Evolutionary conservation across 495 filamentous ascomycete genomes (phyloP).

Genomic region (Platismatia glauca): DNA sequence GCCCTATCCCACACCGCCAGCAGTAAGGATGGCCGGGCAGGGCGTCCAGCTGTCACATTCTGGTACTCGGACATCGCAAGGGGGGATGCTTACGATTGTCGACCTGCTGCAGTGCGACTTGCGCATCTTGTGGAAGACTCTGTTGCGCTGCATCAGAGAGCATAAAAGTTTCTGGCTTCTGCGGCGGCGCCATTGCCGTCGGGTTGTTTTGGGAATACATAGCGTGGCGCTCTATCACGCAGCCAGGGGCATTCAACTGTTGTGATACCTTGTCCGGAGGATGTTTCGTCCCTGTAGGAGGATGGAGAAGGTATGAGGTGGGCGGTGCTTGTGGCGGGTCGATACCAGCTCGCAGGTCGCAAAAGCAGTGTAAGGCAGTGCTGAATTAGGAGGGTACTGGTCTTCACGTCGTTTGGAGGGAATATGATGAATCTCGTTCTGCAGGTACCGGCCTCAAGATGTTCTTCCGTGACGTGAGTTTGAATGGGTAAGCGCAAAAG

Average conservation of each 20-base stretch:
- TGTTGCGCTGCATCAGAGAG: conserved; percentile 93
- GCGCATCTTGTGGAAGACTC: conserved; percentile 88
- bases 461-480: neutral
- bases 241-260: conserved; percentile 6
- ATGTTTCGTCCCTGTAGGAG: conserved; percentile 3
- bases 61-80: neutral
- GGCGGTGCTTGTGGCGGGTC: conserved; percentile 10
- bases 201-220: conserved; percentile 46
- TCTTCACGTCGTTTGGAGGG: conserved; percentile 3
- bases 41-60: neutral
- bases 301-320: neutral
- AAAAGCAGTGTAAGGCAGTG: neutral
- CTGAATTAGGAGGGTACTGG: neutral
- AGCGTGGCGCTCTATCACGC: conserved; percentile 5
- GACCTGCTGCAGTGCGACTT: conserved; percentile 95
- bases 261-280: neutral
- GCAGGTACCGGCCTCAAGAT: conserved; percentile 12
- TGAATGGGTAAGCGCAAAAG: neutral
- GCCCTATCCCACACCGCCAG: conserved; percentile 5
- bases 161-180: conserved; percentile 98
- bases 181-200: conserved; percentile 56
- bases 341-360: conserved; percentile 1
- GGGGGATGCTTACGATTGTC: conserved; percentile 73
- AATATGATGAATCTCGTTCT: neutral
- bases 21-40: conserved; percentile 18